Percentiles rank a stretch among this genome's conserved stretches.
These are phyloP conservation scores for Euphrasia arctica DNA, from an alignment of 305 asterid species.

Conservation along the genomic window DNA sequence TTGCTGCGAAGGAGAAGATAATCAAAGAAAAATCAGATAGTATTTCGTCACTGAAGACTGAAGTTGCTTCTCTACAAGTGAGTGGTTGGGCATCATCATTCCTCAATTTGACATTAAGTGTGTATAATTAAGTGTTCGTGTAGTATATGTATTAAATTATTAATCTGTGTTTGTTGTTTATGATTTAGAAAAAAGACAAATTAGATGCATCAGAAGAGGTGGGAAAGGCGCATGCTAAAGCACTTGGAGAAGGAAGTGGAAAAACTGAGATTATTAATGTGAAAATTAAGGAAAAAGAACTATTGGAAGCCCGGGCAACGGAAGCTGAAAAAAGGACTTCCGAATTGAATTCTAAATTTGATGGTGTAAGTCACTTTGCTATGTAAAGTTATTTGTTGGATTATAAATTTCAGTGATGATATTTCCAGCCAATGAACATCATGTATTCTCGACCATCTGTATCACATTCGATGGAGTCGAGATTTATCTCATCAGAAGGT, in stretches of 20 bases:
- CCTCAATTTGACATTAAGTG: constrained; percentile 1
- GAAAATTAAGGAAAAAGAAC: constrained; percentile 49
- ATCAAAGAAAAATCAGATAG: constrained; percentile 58
- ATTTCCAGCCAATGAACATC: constrained; percentile 11
- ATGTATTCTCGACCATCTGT: constrained; percentile 55
- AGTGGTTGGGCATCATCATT: constrained; percentile 30
- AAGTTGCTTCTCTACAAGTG: constrained; percentile 68
- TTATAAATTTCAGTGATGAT: constrained; percentile 16
- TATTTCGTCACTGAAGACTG: constrained; percentile 57
- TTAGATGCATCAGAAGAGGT: constrained; percentile 54
- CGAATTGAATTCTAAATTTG: constrained; percentile 44
- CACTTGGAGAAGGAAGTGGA: constrained; percentile 52
- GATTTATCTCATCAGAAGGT: not conserved
- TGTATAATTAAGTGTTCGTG: constrained; percentile 10
- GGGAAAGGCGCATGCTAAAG: constrained; percentile 70
- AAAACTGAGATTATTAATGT: constrained; percentile 41
- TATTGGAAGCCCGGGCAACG: constrained; percentile 43
- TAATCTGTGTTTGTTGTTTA: constrained; percentile 3
- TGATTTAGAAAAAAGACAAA: constrained; percentile 41
- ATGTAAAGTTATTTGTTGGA: constrained; percentile 11
- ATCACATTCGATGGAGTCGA: constrained; percentile 63
- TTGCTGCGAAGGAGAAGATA: constrained; percentile 59
- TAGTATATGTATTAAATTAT: not conserved
- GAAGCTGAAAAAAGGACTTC: constrained; percentile 47
- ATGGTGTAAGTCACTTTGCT: constrained; percentile 45